Conservation (phyloP, 1,284 basidiomycete species). For the Porodaedalea pini region DNA sequence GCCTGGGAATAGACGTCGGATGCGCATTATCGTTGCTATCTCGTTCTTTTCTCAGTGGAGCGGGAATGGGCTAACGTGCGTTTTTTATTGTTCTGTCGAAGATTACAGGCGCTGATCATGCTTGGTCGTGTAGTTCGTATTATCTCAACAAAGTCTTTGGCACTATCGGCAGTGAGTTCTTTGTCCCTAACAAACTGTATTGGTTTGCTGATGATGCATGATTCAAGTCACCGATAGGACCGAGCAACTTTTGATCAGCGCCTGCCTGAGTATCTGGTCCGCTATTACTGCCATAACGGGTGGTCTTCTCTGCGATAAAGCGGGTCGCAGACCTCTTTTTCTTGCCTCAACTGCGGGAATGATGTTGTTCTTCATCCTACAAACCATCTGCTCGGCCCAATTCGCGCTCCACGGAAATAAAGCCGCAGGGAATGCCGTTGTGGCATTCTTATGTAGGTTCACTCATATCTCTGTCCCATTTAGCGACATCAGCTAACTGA, state of each 20-base stretch:
- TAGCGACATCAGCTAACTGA: background rate
- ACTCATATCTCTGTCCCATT: conserved; percentile 6
- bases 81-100: background rate
- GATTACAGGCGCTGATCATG: background rate
- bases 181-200: background rate
- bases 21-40: conserved; percentile 29
- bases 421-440: conserved; percentile 26
- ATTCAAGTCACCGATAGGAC: conserved; percentile 15
- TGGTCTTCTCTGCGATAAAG: conserved; percentile 46
- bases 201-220: background rate
- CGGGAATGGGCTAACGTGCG: conserved; percentile 20
- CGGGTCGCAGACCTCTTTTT: conserved; percentile 53
- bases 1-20: conserved; percentile 31
- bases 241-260: conserved; percentile 37
- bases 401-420: conserved; percentile 23
- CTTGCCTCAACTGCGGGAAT: conserved; percentile 45
- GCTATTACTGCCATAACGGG: conserved; percentile 46
- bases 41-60: conserved; percentile 34
- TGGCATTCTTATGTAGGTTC: conserved; percentile 37
- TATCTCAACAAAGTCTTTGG: conserved; percentile 52
- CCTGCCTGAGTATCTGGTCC: conserved; percentile 52
- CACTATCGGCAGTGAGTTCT: conserved; percentile 40
- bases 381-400: conserved; percentile 20
- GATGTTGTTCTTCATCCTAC: conserved; percentile 30
- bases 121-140: conserved; percentile 25